Conservation (phyloP, 2,329 filamentous ascomycete genomes). For the Diaporthe sp. region DNA sequence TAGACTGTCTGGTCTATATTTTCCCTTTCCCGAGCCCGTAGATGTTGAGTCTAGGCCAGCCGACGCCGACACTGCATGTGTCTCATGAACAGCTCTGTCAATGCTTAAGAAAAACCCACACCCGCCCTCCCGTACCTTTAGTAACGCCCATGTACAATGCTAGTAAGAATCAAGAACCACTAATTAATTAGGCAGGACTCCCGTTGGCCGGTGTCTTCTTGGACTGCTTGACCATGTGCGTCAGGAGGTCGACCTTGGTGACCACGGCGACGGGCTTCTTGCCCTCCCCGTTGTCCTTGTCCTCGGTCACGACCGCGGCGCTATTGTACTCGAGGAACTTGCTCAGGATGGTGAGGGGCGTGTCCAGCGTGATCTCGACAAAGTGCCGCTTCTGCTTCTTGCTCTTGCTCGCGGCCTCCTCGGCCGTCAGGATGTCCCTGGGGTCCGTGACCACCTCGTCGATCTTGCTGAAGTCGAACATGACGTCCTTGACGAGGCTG, state of each 20-base stretch:
- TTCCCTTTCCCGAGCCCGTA: slow-evolving; percentile 35
- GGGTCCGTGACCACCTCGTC: slow-evolving; percentile 94
- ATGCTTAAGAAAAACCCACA: slow-evolving; percentile 30
- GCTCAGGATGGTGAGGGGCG: slow-evolving; percentile 84
- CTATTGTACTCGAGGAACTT: slow-evolving; percentile 99
- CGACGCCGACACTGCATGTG: slow-evolving; percentile 38
- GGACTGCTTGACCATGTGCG: slow-evolving; percentile 84
- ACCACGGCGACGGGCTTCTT: slow-evolving; percentile 89
- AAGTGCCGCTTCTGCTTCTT: slow-evolving; percentile 80
- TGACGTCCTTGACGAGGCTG: slow-evolving; percentile 85
- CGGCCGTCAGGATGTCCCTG: slow-evolving; percentile 68
- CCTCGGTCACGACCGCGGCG: slow-evolving; percentile 93
- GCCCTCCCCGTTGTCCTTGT: slow-evolving; percentile 66
- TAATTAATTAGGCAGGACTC: slow-evolving; percentile 39
- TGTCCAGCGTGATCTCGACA: slow-evolving; percentile 94
- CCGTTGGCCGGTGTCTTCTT: slow-evolving; percentile 53
- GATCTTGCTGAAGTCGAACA: slow-evolving; percentile 95
- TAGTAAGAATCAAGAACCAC: slow-evolving; percentile 27
- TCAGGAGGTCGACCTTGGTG: slow-evolving; percentile 95
- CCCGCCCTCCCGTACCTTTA: not conserved
- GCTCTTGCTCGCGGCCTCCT: slow-evolving; percentile 54
- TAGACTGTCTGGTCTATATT: slow-evolving; percentile 30
- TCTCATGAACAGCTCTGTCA: slow-evolving; percentile 42
- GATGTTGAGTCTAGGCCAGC: slow-evolving; percentile 52
- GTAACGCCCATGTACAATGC: slow-evolving; percentile 37